Evolutionary conservation across 164 flowering plant species (phyloP).

Genomic region (Chimonanthus praecox): DNA sequence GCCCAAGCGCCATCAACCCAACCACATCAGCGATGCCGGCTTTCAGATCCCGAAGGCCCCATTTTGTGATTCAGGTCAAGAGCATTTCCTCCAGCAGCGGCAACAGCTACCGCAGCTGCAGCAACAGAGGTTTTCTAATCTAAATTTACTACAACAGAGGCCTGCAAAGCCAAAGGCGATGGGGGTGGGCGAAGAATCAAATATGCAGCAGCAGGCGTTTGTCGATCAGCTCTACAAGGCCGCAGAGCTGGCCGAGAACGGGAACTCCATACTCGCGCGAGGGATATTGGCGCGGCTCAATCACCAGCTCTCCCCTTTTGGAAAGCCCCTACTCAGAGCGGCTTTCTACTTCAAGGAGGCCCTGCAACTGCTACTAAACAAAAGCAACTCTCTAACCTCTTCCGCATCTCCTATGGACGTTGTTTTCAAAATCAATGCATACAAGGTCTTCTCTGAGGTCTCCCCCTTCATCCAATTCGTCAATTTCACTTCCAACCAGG

Average conservation of each 20-base stretch:
- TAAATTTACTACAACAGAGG: conserved; percentile 33
- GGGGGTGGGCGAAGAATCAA: neutral
- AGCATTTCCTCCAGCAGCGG: conserved; percentile 24
- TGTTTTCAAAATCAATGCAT: conserved; percentile 60
- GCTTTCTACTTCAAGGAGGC: conserved; percentile 87
- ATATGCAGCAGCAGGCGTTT: conserved; percentile 45
- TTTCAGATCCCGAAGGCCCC: conserved; percentile 25
- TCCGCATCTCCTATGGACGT: conserved; percentile 37
- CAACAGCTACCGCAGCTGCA: conserved; percentile 17
- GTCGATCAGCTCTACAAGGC: conserved; percentile 75
- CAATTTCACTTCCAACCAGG: conserved; percentile 78
- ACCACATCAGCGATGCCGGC: conserved; percentile 17
- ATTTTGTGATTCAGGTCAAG: conserved; percentile 41
- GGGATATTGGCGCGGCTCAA: conserved; percentile 99
- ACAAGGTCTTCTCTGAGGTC: conserved; percentile 64
- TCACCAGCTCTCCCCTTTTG: conserved; percentile 88
- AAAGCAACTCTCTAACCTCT: conserved; percentile 9
- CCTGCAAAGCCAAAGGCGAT: conserved; percentile 31
- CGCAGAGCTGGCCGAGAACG: conserved; percentile 79
- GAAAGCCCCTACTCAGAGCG: conserved; percentile 74
- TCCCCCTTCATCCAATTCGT: conserved; percentile 67
- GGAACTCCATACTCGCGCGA: conserved; percentile 84
- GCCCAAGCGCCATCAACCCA: conserved; percentile 54
- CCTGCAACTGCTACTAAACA: conserved; percentile 42
- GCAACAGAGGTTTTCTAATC: conserved; percentile 20